Evolutionary conservation across 495 filamentous ascomycete genomes (phyloP).

Genomic region (Arthonia radiata): DNA sequence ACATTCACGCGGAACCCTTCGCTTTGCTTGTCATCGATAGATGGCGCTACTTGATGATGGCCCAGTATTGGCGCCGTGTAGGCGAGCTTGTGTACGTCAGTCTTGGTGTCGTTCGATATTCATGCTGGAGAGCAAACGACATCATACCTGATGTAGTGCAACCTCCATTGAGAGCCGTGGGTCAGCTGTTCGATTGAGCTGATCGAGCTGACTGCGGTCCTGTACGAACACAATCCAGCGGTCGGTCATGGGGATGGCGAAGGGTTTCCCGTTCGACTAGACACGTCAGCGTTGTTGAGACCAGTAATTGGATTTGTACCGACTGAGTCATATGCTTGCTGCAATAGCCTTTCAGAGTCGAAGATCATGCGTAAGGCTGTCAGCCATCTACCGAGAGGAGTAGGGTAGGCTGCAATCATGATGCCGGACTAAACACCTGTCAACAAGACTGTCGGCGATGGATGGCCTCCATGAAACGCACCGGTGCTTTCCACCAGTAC

Average conservation of each 20-base stretch:
- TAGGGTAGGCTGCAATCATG: constrained; percentile 6
- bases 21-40: too few species aligned
- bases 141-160: constrained; percentile 5
- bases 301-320: neutral
- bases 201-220: constrained; percentile 3
- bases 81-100: constrained; percentile 5
- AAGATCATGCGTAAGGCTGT: constrained; percentile 6
- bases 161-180: constrained; percentile 4
- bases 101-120: too few species aligned
- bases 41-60: constrained; percentile 4
- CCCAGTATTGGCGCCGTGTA: constrained; percentile 6
- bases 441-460: neutral
- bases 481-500: constrained; percentile 7
- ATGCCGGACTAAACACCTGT: constrained; percentile 1
- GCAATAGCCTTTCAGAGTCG: constrained; percentile 5
- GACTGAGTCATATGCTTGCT: constrained; percentile 8
- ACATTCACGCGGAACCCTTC: constrained; percentile 4
- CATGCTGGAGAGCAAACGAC: too few species aligned
- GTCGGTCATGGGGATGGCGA: constrained; percentile 9
- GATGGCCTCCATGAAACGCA: neutral
- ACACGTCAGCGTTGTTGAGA: too few species aligned
- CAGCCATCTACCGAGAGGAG: constrained; percentile 6
- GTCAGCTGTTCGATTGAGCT: constrained; percentile 4
- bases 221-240: constrained; percentile 8
- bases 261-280: constrained; percentile 6